Conservation (phyloP, 2,329 filamentous ascomycete species). For the Neofusicoccum cordaticola region DNA sequence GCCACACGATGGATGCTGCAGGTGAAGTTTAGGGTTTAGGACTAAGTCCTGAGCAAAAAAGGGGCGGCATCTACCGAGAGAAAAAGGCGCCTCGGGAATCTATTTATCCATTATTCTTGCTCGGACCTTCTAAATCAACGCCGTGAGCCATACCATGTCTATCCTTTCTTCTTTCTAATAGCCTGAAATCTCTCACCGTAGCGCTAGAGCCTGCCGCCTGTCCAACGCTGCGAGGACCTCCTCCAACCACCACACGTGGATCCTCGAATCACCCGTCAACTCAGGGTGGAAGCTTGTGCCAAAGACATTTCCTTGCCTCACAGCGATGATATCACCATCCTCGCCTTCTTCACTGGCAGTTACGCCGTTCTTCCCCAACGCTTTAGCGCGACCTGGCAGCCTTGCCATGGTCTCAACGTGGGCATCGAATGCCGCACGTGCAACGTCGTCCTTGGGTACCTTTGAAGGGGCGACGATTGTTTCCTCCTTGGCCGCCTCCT, state of each 20-base stretch:
- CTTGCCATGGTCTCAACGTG: constrained; percentile 59
- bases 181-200: not conserved
- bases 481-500: constrained; percentile 47
- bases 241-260: constrained; percentile 90
- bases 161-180: not conserved
- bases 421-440: constrained; percentile 43
- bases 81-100: not conserved
- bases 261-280: constrained; percentile 79
- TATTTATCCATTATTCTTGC: not conserved
- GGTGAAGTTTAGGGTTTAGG: not conserved
- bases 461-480: constrained; percentile 59
- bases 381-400: constrained; percentile 52
- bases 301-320: constrained; percentile 86
- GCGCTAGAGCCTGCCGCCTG: not conserved
- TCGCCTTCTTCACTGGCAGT: constrained; percentile 48
- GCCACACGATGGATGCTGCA: not conserved
- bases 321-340: constrained; percentile 78
- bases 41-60: not conserved
- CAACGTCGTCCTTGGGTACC: constrained; percentile 44
- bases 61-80: constrained; percentile 1
- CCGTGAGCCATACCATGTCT: constrained; percentile 1
- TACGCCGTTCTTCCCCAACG: constrained; percentile 46
- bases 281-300: constrained; percentile 97
- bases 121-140: not conserved
- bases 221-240: constrained; percentile 54